Evolutionary conservation across 306 rosid species (phyloP).

Genomic region (Medicago arabica): DNA sequence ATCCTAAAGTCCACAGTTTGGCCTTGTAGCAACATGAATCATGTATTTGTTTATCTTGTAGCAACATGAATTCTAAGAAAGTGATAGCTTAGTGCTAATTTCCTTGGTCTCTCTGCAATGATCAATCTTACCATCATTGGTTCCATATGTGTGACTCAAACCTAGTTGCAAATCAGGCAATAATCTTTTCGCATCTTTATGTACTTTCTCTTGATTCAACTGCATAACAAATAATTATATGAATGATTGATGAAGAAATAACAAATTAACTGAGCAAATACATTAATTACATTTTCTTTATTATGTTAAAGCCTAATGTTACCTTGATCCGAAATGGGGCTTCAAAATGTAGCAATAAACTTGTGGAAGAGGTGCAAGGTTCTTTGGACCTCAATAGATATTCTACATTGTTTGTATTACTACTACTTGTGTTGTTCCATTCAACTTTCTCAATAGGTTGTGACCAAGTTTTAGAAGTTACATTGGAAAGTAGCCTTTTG

Average conservation of each 20-base stretch:
- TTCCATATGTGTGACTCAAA: conserved; percentile 49
- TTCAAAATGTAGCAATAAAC: conserved; percentile 43
- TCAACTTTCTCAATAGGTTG: too few relatives aligned
- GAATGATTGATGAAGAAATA: not conserved
- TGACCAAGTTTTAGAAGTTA: too few relatives aligned
- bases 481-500: too few relatives aligned
- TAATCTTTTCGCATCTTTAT: conserved; percentile 45
- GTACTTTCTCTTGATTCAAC: conserved; percentile 49
- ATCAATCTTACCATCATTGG: conserved; percentile 36
- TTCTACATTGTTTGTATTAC: too few relatives aligned
- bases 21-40: too few relatives aligned
- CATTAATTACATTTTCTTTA: too few relatives aligned
- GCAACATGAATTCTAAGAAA: conserved; percentile 48
- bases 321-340: conserved; percentile 61
- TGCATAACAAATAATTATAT: conserved; percentile 38
- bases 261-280: not conserved
- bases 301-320: not conserved
- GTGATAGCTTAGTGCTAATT: conserved; percentile 73
- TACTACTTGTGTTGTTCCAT: conserved; percentile 37
- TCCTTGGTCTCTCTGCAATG: conserved; percentile 50
- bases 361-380: conserved; percentile 20
- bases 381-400: conserved; percentile 1
- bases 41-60: too few relatives aligned
- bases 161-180: conserved; percentile 68
- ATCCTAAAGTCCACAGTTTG: too few relatives aligned